Evolutionary conservation across 106 monocot species (phyloP), one percentile per base, ranked within the genome.

Genomic region (Platanthera zijinensis): DNA sequence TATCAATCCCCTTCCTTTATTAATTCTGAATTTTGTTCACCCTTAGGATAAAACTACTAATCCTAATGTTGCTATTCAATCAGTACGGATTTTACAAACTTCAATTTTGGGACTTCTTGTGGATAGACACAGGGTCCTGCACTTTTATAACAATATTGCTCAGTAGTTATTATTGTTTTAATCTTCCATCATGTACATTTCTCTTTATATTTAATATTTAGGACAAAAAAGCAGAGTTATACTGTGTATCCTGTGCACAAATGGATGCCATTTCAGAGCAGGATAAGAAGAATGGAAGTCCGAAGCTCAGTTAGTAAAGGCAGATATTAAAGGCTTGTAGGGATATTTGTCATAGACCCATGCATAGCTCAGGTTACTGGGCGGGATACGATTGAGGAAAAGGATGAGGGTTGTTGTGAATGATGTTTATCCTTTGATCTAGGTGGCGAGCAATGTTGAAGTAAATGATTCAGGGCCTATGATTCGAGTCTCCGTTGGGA

Each of bases 1-100:
- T 97, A 88, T 45, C 49, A 69, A 14, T 74, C 47, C n/a, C 47
- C 21, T 72, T 25, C 7, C 10, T 25, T 2, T 72, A 3, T 51
- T 72, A 32, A 72, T 72, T 50, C 9, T 72, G 51, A 71, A 17
- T 1, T 71, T 71, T 71, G 12, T 71, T 71, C 11, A 28, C 45
- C 0, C 2, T 71, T 72, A 19, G 15, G 22, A 51, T 50, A 50
- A 50, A 51, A 18, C 49, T 72, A 13, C 32, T 39, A 9, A 64
- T 17, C 28, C 25, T 64, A 64, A 7, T 64, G 9, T 19, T 66
- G 11, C 66, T 32, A 66, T 30, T 61, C 3, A 9, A 30, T 66
- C 32, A 32, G 66, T 10, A 66, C 32, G 8, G 25, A 30, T 32
- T 11, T 25, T 66, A 30, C 32, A 19, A 21, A 21, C 9, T 61